A percentile compares a stretch with the other conserved stretches of the same genome.
phyloP scores from a whole-genome alignment of 2,329 filamentous ascomycete genomes.

The Fusarium sp. region DNA sequence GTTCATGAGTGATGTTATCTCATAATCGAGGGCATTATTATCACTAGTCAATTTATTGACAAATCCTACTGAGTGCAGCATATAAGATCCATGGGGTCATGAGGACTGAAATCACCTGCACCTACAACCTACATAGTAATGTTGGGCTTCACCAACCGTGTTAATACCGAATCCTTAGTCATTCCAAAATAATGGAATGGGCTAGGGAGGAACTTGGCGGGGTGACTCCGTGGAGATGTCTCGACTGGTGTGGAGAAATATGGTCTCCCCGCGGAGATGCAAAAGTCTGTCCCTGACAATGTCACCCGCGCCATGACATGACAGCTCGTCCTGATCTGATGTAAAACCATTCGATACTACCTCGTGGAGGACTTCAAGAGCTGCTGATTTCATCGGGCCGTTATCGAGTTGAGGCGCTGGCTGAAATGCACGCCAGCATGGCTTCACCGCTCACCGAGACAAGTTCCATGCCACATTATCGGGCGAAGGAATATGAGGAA shows the following conservation, averaged over 20 bases:
- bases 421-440: neutral
- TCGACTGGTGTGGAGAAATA: conserved; percentile 1
- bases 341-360: neutral
- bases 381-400: neutral
- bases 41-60: too few relatives aligned
- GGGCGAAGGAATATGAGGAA: neutral
- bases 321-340: conserved; percentile 9
- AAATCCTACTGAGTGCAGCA: too few relatives aligned
- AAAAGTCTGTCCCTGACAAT: neutral
- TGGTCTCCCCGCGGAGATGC: neutral
- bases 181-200: accelerated
- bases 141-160: accelerated
- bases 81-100: accelerated
- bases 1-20: too few relatives aligned
- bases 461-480: neutral
- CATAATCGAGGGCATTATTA: too few relatives aligned
- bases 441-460: neutral
- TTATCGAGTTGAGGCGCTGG: neutral
- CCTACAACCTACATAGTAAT: too few relatives aligned
- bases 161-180: accelerated
- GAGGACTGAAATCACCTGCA: accelerated
- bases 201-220: neutral
- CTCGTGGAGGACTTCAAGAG: neutral
- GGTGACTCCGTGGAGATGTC: conserved; percentile 8
- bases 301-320: conserved; percentile 6